These are phyloP conservation scores for Eutypella sp. DNA, from an alignment of 2,329 filamentous ascomycete genomes.

Conservation along the genomic window DNA sequence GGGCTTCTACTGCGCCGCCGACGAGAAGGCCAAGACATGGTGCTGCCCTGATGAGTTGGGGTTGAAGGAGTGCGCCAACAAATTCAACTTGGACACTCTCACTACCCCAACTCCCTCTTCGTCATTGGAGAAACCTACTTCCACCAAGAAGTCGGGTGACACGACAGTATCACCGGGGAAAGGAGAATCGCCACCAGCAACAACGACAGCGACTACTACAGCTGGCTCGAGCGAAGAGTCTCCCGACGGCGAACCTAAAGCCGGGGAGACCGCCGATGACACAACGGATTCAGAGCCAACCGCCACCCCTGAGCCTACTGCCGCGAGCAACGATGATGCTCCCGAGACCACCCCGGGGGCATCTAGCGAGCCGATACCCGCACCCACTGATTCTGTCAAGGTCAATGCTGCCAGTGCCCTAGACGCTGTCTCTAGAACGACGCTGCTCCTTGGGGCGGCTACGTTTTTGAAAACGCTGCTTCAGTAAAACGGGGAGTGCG, in stretches of 20 bases:
- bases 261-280: too few relatives aligned
- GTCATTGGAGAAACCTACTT: conserved; percentile 27
- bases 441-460: conserved; percentile 8
- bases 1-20: conserved; percentile 59
- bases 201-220: too few relatives aligned
- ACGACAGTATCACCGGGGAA: conserved; percentile 4
- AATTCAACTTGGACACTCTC: conserved; percentile 35
- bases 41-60: conserved; percentile 56
- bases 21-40: conserved; percentile 45
- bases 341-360: neutral
- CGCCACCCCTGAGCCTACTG: neutral
- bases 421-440: conserved; percentile 2
- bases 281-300: neutral
- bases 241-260: too few relatives aligned
- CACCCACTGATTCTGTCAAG: conserved; percentile 1
- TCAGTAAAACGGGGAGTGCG: too few relatives aligned
- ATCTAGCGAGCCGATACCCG: conserved; percentile 1
- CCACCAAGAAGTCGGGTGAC: conserved; percentile 7
- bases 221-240: too few relatives aligned
- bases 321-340: neutral
- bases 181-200: neutral
- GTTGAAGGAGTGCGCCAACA: conserved; percentile 49
- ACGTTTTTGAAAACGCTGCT: too few relatives aligned
- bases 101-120: conserved; percentile 38
- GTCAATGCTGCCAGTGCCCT: conserved; percentile 2